phyloP scores from a whole-genome alignment of 2,329 filamentous ascomycete genomes.

The Aspergillus costaricaensis region DNA sequence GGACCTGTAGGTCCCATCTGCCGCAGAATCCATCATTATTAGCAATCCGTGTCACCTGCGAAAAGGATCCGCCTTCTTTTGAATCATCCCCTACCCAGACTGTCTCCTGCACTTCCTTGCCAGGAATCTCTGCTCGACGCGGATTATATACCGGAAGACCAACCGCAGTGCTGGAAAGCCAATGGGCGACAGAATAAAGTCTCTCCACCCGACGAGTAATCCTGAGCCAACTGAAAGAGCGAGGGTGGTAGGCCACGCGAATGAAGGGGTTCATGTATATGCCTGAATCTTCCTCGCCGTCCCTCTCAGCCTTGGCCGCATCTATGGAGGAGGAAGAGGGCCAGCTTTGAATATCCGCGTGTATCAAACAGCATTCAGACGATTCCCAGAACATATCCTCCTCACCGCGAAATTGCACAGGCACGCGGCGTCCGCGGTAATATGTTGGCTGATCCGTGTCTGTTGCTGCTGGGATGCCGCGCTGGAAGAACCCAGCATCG shows the following conservation, averaged over 20 bases:
- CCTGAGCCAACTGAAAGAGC: slow-evolving; percentile 59
- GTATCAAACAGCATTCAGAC: slow-evolving; percentile 64
- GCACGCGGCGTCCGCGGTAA: slow-evolving; percentile 25
- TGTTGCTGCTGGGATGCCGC: no score
- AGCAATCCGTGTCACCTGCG: slow-evolving; percentile 32
- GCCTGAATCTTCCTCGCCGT: slow-evolving; percentile 47
- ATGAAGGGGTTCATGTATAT: slow-evolving; percentile 76
- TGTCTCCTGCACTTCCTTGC: slow-evolving; percentile 44
- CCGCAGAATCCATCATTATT: slow-evolving; percentile 37
- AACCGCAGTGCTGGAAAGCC: slow-evolving; percentile 55
- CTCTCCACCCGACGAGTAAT: slow-evolving; percentile 65
- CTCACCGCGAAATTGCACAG: slow-evolving; percentile 59
- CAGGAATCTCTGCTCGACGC: slow-evolving; percentile 60
- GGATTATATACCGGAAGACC: slow-evolving; percentile 63
- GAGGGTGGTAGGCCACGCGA: slow-evolving; percentile 65
- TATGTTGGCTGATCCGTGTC: no score
- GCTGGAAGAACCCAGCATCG: slow-evolving; percentile 48
- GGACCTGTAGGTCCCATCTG: background rate
- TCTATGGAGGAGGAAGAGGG: slow-evolving; percentile 17
- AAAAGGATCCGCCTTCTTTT: slow-evolving; percentile 30
- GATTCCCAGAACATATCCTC: slow-evolving; percentile 62
- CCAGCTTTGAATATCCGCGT: slow-evolving; percentile 48
- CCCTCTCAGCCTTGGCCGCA: no score
- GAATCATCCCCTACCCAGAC: slow-evolving; percentile 33
- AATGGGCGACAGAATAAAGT: slow-evolving; percentile 61